Conservation (phyloP, 208 protist species). For the Trypanosoma scelopori region DNA sequence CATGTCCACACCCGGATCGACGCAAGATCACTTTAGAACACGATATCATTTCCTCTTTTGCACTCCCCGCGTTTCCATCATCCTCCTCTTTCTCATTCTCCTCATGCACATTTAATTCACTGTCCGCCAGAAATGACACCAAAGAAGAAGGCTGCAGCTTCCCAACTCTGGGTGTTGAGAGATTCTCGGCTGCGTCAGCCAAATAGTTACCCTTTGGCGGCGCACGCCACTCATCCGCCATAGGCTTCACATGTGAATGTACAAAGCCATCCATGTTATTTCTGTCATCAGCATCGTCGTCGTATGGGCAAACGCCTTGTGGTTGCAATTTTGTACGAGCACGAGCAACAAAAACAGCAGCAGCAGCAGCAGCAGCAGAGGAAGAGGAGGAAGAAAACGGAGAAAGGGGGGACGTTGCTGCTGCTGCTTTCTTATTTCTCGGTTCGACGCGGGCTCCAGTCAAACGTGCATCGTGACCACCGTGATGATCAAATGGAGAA, state of each 20-base stretch:
- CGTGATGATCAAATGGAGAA: not conserved
- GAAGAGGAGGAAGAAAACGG: not conserved
- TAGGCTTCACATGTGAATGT: not conserved
- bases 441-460: not conserved
- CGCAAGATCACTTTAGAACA: not conserved
- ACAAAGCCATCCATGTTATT: not conserved
- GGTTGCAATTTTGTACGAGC: too few species aligned
- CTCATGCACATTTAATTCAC: not conserved
- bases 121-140: not conserved
- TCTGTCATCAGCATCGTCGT: too few species aligned
- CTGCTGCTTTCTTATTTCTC: not conserved
- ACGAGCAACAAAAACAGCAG: too few species aligned
- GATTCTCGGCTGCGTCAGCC: not conserved
- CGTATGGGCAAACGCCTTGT: too few species aligned
- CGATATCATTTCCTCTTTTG: not conserved
- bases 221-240: not conserved
- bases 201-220: not conserved
- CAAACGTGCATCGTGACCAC: too few species aligned
- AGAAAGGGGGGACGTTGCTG: too few species aligned
- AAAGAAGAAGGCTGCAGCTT: not conserved
- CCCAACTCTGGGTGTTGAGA: not conserved
- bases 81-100: not conserved
- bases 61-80: not conserved
- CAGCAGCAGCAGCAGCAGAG: not conserved
- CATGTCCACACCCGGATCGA: not conserved